A percentile compares a stretch with the other conserved stretches of the same genome.
These are phyloP conservation scores for Thermomyces lanuginosus DNA, from an alignment of 2,329 filamentous ascomycete genomes.

Conservation along the genomic window DNA sequence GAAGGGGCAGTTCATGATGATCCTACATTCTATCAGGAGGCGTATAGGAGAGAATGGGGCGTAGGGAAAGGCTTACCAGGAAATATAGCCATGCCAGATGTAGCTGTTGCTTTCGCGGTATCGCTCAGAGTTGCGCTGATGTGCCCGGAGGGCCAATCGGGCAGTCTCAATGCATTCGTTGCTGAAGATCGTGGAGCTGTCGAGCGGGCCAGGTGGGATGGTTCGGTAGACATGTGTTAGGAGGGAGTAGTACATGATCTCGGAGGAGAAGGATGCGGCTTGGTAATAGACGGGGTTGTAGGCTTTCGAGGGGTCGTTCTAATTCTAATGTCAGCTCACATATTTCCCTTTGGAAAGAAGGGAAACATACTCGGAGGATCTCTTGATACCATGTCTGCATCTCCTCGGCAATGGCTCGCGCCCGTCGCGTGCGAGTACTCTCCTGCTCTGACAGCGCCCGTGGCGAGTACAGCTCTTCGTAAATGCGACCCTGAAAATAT, in stretches of 20 bases:
- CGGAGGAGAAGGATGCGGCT: slow-evolving; percentile 16
- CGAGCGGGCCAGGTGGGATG: slow-evolving; percentile 16
- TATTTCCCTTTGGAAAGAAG: no score
- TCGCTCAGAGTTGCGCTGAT: slow-evolving; percentile 12
- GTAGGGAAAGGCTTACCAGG: slow-evolving; percentile 3
- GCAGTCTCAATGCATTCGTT: slow-evolving; percentile 23
- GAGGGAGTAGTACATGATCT: slow-evolving; percentile 21
- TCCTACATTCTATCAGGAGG: slow-evolving; percentile 6
- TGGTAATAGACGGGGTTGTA: slow-evolving; percentile 11
- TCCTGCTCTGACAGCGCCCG: slow-evolving; percentile 15
- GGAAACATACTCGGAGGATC: no score
- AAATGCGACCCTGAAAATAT: slow-evolving; percentile 42
- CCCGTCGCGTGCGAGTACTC: slow-evolving; percentile 11
- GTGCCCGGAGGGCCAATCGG: slow-evolving; percentile 17
- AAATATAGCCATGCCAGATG: slow-evolving; percentile 9
- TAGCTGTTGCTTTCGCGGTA: slow-evolving; percentile 8
- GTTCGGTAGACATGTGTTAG: slow-evolving; percentile 26
- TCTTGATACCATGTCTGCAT: slow-evolving; percentile 8
- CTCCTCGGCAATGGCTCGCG: slow-evolving; percentile 6
- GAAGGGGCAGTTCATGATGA: slow-evolving; percentile 22
- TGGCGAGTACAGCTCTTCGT: slow-evolving; percentile 39
- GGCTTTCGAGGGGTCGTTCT: slow-evolving; percentile 8
- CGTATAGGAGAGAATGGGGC: not conserved
- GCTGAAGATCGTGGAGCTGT: slow-evolving; percentile 16
- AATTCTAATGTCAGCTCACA: slow-evolving; percentile 1